A percentile compares a stretch with the other conserved stretches of the same genome.
phyloP scores from a whole-genome alignment of 2,329 filamentous ascomycete genomes.

The Xylaria sp. region DNA sequence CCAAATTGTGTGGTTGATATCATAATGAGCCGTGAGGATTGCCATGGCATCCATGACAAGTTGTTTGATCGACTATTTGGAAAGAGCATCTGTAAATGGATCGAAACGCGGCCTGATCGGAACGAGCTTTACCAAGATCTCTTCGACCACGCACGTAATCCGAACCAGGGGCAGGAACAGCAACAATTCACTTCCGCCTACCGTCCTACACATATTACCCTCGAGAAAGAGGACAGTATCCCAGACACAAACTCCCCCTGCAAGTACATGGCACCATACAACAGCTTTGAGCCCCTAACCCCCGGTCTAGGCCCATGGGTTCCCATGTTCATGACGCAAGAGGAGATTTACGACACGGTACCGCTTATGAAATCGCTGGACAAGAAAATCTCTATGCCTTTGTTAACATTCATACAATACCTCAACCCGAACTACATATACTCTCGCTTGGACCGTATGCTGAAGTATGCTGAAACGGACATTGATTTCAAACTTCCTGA shows the following conservation, averaged over 20 bases:
- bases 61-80: not conserved
- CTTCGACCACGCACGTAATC: not conserved
- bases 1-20: not conserved
- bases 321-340: not conserved
- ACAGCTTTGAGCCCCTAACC: not conserved
- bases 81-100: not conserved
- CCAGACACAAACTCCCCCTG: not conserved
- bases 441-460: not conserved
- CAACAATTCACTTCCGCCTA: not conserved
- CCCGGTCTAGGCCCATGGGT: not conserved
- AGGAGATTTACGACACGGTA: not conserved
- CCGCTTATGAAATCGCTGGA: not conserved
- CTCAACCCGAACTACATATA: constrained; percentile 4
- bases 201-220: not conserved
- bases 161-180: constrained; percentile 4
- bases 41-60: not conserved
- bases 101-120: not conserved
- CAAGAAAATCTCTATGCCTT: not conserved
- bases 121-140: constrained; percentile 6
- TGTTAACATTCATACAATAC: not conserved
- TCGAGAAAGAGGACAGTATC: not conserved
- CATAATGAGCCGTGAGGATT: not conserved
- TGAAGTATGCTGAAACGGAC: not conserved
- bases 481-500: not conserved
- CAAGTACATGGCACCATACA: constrained; percentile 4